Evolutionary conservation across 495 filamentous ascomycete genomes (phyloP), one percentile per base, ranked within the genome.

Genomic region (Penicillium argentinense): DNA sequence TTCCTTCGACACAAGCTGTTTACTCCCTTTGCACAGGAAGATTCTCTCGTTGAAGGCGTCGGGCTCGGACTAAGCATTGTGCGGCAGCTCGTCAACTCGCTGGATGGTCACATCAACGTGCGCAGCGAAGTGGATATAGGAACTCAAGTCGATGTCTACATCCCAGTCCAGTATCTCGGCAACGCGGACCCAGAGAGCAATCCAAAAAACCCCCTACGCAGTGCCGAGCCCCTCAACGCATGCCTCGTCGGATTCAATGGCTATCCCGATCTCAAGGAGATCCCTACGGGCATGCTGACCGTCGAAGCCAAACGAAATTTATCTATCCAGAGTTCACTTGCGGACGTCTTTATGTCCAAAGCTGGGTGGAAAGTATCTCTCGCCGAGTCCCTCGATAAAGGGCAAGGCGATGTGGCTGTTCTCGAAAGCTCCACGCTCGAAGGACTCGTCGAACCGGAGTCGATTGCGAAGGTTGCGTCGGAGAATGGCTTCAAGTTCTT

Each of bases 61-160:
- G 86, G 87, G 1, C 72, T 88, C 2, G 85, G 85, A 1, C 74
- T 89, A 34, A 83, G 79, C 34, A 87, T 87, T 34, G 80, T 88
- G 0, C 78, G 75, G 21, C 82, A 85, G 40, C 76, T 91, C 11
- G 72, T 86, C 3, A 67, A 65, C 13, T 75, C 76, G 16, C 69
- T 90, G 5, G 71, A 74, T 5, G 82, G 87, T 0, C 68, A 73
- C 8, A 75, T 91, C 29, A 74, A 75, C 7, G 74, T 89, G 2
- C 64, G 70, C 11, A 85, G 81, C 45, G 70, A 78, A 34, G 49
- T 72, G 9, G 79, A 76, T 2, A 61, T 72, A 3, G 84, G 84
- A 0, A 87, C 84, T 0, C 78, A 80, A 36, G 75, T 81, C 5
- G 77, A 72, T 4, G 76, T 86, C 3, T 66, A 62, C 25, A 59